phyloP scores from a whole-genome alignment of 2,329 filamentous ascomycete genomes.

The Rhexocercosporidium sp. region DNA sequence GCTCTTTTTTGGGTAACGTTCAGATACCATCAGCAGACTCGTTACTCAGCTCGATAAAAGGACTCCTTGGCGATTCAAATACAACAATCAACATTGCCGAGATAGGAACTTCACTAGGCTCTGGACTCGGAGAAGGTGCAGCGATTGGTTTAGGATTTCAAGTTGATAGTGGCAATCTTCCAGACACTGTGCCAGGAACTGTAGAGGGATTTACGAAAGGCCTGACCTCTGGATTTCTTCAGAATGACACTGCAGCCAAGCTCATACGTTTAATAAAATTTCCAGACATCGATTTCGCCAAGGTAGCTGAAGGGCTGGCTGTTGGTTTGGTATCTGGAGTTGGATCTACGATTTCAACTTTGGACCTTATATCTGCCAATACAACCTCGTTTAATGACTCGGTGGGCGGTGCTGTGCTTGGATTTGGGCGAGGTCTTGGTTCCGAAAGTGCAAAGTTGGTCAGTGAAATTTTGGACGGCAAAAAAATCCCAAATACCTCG shows the following conservation, averaged over 20 bases:
- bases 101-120: constrained; percentile 18
- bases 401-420: constrained; percentile 43
- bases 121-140: constrained; percentile 28
- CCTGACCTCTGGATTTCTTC: constrained; percentile 42
- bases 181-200: constrained; percentile 21
- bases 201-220: constrained; percentile 37
- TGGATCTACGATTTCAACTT: constrained; percentile 40
- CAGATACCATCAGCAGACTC: constrained; percentile 6
- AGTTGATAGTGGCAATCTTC: neutral
- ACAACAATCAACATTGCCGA: constrained; percentile 7
- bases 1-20: constrained; percentile 10
- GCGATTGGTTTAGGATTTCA: constrained; percentile 31
- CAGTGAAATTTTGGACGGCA: constrained; percentile 40
- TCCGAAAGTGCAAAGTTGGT: constrained; percentile 43
- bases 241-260: constrained; percentile 42
- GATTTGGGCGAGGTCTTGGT: constrained; percentile 45
- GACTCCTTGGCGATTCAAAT: neutral
- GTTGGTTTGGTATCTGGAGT: constrained; percentile 45
- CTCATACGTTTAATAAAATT: too few species aligned
- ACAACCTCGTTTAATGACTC: constrained; percentile 44
- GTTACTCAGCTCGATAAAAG: neutral
- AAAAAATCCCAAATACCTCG: neutral
- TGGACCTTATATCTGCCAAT: constrained; percentile 18
- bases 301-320: constrained; percentile 44
- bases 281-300: constrained; percentile 35